Percentiles rank a stretch among this genome's conserved stretches.
These are phyloP conservation scores for Chlorencoelia australis DNA, from an alignment of 2,329 filamentous ascomycete genomes.

Conservation along the genomic window DNA sequence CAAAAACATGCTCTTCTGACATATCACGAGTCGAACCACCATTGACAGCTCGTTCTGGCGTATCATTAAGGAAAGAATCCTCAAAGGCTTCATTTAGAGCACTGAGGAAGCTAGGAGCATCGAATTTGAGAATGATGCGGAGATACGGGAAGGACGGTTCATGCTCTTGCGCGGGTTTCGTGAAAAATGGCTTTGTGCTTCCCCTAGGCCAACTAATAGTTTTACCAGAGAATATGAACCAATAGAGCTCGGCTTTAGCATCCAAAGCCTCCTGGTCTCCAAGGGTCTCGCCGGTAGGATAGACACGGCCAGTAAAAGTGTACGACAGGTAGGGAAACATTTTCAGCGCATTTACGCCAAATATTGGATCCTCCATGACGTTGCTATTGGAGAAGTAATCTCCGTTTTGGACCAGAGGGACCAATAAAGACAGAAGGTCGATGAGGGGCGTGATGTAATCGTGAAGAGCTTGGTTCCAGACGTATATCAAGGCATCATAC, in stretches of 20 bases:
- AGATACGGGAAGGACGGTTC: conserved; percentile 81
- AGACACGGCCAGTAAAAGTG: conserved; percentile 78
- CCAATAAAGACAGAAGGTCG: conserved; percentile 65
- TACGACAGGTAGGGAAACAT: conserved; percentile 94
- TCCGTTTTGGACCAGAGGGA: conserved; percentile 46
- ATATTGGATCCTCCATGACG: conserved; percentile 48
- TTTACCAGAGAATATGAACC: conserved; percentile 84
- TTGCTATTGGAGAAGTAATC: conserved; percentile 42
- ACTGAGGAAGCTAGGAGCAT: conserved; percentile 86
- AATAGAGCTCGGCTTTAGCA: conserved; percentile 84
- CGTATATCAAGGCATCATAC: conserved; percentile 91
- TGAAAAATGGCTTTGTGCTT: conserved; percentile 49
- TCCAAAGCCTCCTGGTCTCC: conserved; percentile 59
- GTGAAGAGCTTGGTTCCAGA: conserved; percentile 84
- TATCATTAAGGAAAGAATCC: conserved; percentile 82
- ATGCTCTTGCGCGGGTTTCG: conserved; percentile 41
- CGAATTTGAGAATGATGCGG: conserved; percentile 73
- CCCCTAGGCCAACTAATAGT: conserved; percentile 65
- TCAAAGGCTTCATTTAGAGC: conserved; percentile 96
- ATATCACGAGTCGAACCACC: conserved; percentile 39
- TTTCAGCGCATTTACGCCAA: conserved; percentile 68
- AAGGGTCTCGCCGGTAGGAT: conserved; percentile 73
- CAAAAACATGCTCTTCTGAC: conserved; percentile 56
- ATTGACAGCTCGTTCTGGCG: conserved; percentile 50
- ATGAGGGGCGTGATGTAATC: conserved; percentile 89